Conservation (phyloP, 2,329 filamentous ascomycete genomes). For the Colletotrichum agaves region DNA sequence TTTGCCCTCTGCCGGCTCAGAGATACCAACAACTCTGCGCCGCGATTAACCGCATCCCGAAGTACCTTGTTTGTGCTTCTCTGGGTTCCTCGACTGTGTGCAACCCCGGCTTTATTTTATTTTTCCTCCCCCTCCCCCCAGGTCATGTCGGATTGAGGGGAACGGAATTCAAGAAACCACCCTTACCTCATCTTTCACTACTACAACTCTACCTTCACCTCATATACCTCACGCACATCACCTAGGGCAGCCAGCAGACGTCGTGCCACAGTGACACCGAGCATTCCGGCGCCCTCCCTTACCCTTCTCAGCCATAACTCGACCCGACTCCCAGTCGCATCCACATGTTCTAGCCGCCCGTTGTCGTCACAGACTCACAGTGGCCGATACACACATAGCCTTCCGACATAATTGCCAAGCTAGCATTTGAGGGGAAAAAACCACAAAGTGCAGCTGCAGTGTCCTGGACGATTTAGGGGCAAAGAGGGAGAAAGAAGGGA, state of each 20-base stretch:
- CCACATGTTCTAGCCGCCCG: slow-evolving; percentile 21
- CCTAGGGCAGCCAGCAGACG: slow-evolving; percentile 13
- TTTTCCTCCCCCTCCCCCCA: not conserved
- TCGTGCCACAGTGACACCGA: slow-evolving; percentile 36
- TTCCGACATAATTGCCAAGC: not conserved
- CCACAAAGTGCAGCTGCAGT: slow-evolving; percentile 25
- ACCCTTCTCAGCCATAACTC: slow-evolving; percentile 10
- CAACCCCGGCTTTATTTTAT: slow-evolving; percentile 12
- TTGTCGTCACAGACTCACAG: slow-evolving; percentile 17
- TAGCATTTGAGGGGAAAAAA: not conserved
- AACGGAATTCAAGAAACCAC: slow-evolving; percentile 9
- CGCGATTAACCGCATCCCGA: not conserved
- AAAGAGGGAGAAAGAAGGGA: not conserved
- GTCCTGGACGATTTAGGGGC: not conserved
- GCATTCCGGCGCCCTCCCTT: slow-evolving; percentile 35
- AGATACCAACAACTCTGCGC: slow-evolving; percentile 11
- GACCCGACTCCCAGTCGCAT: slow-evolving; percentile 7
- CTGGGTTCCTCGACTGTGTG: slow-evolving; percentile 10
- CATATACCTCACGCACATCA: slow-evolving; percentile 7
- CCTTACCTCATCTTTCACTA: slow-evolving; percentile 19
- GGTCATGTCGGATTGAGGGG: slow-evolving; percentile 22
- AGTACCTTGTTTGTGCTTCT: slow-evolving; percentile 5
- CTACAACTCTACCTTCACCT: slow-evolving; percentile 5
- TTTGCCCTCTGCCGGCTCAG: not conserved
- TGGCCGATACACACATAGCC: slow-evolving; percentile 17